Evolutionary conservation across 2,329 filamentous ascomycete genomes (phyloP).

Genomic region (Verticillium klebahnii): DNA sequence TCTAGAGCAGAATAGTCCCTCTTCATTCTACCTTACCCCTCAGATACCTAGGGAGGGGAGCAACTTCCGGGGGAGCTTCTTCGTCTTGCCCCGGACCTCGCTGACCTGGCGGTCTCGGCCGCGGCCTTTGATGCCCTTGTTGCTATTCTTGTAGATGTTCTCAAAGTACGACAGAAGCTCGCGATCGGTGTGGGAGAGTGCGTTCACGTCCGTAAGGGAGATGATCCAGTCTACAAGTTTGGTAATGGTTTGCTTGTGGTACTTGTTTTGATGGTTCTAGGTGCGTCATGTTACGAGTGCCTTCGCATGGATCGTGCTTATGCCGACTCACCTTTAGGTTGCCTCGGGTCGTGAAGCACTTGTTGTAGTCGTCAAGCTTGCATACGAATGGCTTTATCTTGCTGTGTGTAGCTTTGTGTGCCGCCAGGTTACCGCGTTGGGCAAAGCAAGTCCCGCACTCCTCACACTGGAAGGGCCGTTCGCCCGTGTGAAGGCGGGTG

Average conservation of each 20-base stretch:
- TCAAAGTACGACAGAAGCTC: constrained; percentile 83
- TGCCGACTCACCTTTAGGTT: constrained; percentile 73
- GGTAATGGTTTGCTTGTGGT: constrained; percentile 71
- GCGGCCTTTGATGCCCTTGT: constrained; percentile 96
- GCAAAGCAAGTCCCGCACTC: constrained; percentile 79
- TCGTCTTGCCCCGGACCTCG: constrained; percentile 13
- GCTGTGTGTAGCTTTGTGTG: constrained; percentile 77
- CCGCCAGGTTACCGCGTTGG: constrained; percentile 78
- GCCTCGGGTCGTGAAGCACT: constrained; percentile 83
- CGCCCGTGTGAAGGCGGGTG: constrained; percentile 79
- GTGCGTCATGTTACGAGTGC: constrained; percentile 3
- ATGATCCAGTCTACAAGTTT: constrained; percentile 68
- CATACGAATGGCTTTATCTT: constrained; percentile 76
- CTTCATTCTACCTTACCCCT: too few species aligned
- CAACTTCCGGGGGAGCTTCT: background rate
- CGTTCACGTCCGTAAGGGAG: constrained; percentile 51
- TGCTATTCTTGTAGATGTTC: constrained; percentile 91
- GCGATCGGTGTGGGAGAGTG: constrained; percentile 63
- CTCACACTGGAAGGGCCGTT: constrained; percentile 77
- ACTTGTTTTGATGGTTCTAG: constrained; percentile 89
- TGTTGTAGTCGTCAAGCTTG: constrained; percentile 76
- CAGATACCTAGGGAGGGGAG: too few species aligned
- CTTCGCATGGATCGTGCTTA: background rate
- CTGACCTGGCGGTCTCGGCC: constrained; percentile 74
- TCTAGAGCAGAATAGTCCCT: too few species aligned